A percentile compares a stretch with the other conserved stretches of the same genome.
Evolutionary conservation across 2,329 filamentous ascomycete species (phyloP).

Genomic region (Colletotrichum abscissum): DNA sequence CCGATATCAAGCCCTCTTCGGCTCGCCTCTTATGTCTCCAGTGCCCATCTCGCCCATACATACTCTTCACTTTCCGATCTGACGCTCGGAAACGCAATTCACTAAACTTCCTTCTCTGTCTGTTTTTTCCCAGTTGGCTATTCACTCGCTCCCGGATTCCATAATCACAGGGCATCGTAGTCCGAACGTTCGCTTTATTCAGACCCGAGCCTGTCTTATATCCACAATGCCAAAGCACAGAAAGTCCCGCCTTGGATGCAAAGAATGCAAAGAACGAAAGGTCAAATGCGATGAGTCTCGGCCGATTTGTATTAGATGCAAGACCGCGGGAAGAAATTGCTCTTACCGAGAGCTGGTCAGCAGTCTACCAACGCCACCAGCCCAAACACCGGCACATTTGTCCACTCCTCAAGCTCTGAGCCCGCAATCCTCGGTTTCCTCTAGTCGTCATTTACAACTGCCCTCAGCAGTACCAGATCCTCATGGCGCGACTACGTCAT

Average conservation of each 20-base stretch:
- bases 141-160: neutral
- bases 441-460: neutral
- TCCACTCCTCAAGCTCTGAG: constrained; percentile 48
- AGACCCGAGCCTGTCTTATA: neutral
- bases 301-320: constrained; percentile 53
- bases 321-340: constrained; percentile 49
- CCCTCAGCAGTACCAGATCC: neutral
- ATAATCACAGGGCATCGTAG: neutral
- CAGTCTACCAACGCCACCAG: neutral
- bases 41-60: neutral
- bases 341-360: constrained; percentile 39
- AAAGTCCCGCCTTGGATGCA: constrained; percentile 53
- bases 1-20: neutral
- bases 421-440: constrained; percentile 38
- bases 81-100: too few relatives aligned
- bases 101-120: neutral
- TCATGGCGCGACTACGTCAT: too few relatives aligned
- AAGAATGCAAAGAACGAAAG: constrained; percentile 52
- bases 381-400: neutral
- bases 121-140: too few relatives aligned
- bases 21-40: neutral
- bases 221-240: constrained; percentile 40
- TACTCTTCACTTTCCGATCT: neutral
- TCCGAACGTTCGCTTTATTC: neutral
- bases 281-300: constrained; percentile 56